Conservation (phyloP, 257 asterid species). For the Verbena officinalis region DNA sequence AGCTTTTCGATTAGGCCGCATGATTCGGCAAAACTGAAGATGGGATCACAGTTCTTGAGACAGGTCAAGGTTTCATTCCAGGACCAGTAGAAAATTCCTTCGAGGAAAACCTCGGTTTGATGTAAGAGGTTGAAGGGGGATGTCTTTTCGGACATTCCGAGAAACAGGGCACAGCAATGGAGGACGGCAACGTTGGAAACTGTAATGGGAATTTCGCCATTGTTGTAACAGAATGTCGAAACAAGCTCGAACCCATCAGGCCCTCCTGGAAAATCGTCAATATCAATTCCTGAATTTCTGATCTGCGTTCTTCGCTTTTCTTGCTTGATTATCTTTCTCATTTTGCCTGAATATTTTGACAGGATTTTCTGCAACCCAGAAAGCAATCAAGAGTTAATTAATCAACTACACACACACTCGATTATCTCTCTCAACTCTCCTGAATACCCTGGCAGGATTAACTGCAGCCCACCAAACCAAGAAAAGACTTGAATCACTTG, state of each 20-base stretch:
- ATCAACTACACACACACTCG: not conserved
- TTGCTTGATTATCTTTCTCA: conserved; percentile 57
- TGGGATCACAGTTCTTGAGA: conserved; percentile 58
- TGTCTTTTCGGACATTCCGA: conserved; percentile 59
- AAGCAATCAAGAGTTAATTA: not conserved
- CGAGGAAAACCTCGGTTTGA: conserved; percentile 57
- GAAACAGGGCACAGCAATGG: conserved; percentile 64
- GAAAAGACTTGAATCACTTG: too few relatives aligned
- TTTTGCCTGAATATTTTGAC: conserved; percentile 54
- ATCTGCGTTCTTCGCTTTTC: conserved; percentile 51
- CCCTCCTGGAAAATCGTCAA: conserved; percentile 77
- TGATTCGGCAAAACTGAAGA: conserved; percentile 48
- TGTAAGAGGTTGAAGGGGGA: conserved; percentile 50
- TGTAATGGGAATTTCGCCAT: conserved; percentile 41
- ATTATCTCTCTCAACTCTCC: too few relatives aligned
- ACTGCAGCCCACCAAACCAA: too few relatives aligned
- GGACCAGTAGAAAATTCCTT: conserved; percentile 67
- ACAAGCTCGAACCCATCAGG: conserved; percentile 61
- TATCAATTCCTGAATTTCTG: conserved; percentile 47
- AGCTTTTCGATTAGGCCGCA: conserved; percentile 56
- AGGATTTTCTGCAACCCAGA: conserved; percentile 51
- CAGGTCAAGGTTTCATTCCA: conserved; percentile 58
- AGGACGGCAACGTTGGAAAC: conserved; percentile 57
- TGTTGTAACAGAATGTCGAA: conserved; percentile 78
- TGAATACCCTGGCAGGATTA: too few relatives aligned